Base-by-base conservation (phyloP, 257 asterid species). In the Fraxinus anomala region DNA sequence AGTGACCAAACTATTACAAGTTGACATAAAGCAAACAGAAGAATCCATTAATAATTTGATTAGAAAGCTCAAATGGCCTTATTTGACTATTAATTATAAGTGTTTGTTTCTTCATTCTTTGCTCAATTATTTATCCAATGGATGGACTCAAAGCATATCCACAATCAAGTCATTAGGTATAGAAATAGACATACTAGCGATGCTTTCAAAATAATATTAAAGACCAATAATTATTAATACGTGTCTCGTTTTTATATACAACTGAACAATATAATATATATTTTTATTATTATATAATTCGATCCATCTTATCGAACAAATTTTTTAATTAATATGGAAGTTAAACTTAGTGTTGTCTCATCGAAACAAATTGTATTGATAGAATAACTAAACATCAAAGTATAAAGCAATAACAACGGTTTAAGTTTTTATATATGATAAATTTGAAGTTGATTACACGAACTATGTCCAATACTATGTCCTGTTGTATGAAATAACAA, bases 181-280 rank as follows among this genome's bases (percentile, higher is more conserved):
- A 73, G 8, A 77, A 77, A 31, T 77, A 40, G 85, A 82, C 77
- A 74, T 37, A 42, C 63, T 56, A 10, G 61, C 68, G 76, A 81
- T 31, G 63, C 68, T 56, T 4, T 59, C 16, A 34, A 70, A 51
- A 77, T 73, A 72, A 36, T 65, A 56, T 71, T 33, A 47, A 56
- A 31, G 6, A 19, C 26, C 65, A 44, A 66, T 72, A 63, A 63
- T 78, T 78, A 19, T 19, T 36, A 56, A 78, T 23, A 36, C 3
- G 36, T 11, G 21, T 44, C 76, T n/a, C 21, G 24, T 26, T 17
- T 42, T 24, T 54, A 6, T 5, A 3, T n/a, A n/a, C 19, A 17
- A 54, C 0, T 19, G 19, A 47, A 47, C 5, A 47, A 13, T 47
- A 47, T 12, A 44, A 44, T 28, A 28, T 28, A 1, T 37, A 0